Base-by-base conservation (phyloP, 768 basidiomycete genomes). In the Lactifluus subvellereus region DNA sequence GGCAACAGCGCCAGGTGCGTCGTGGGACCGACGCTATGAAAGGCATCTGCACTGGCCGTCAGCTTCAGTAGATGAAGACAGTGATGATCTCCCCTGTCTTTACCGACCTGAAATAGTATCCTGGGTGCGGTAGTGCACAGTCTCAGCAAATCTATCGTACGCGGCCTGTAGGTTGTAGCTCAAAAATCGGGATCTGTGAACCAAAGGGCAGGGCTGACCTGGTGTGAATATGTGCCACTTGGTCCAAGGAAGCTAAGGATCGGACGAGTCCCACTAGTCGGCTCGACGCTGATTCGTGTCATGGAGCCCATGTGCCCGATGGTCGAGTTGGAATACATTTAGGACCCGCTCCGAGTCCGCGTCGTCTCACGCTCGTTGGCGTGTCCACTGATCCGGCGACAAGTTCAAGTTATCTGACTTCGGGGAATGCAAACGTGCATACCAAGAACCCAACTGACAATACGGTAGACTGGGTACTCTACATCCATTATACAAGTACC, bases 181-280 rank as follows among this genome's bases (percentile, higher is more conserved):
- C 51, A 32, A 59, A 14, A 14, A 9, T 20, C 20, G 68, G 33
- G 10, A 40, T 77, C 74, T 69, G 76, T 30, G 49, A 50, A 45
- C 40, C 54, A 47, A 54, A 54, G 52, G 3, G 18, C 37, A 49
- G 50, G 16, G 67, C 69, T 51, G 48, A 80, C 83, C 75, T 84
- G 85, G 65, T 89, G 87, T 32, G 87, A 81, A 71, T 88, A 88
- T 40, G 88, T 89, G 35, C 88, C 88, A 50, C 79, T 74, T 33
- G 88, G 88, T 8, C 88, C 88, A 47, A 89, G 75, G 69, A 84
- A 82, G 54, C 82, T 82, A 22, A 89, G 57, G 61, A 67, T 64
- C 13, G 67, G 54, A 51, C 14, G 33, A n/a, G 32, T 35, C 33
- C n/a, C n/a, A 38, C 42, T 37, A 1, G 2, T 30, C 30, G 4